Base-by-base conservation (phyloP, 2,329 filamentous ascomycete genomes). In the Clarireedia sp. region DNA sequence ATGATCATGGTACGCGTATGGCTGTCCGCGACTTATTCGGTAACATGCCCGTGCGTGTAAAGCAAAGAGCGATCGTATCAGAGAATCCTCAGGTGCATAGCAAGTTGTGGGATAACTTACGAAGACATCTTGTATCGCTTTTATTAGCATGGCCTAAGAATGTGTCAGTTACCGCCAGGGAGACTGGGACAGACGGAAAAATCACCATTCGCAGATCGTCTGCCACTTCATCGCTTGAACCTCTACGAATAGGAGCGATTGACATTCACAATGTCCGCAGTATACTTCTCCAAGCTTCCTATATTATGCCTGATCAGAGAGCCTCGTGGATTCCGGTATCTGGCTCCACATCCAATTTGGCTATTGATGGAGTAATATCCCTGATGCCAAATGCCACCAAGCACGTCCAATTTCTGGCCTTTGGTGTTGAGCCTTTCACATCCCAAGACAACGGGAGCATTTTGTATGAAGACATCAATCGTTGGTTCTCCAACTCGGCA, bases 21-120 rank as follows among this genome's bases (percentile, higher is more conserved):
- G 78, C 78, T 0, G 86, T 95, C 5, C 81, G 85, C 55, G 85
- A 96, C 68, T 74, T 96, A 1, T 97, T 96, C 70, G 90, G 91
- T 0, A 87, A 85, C 57, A 89, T 96, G 81, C 90, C 92, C 0
- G 92, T 96, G 12, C 83, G 92, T 14, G 85, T 95, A 24, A 95
- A 94, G 67, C 87, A 90, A 63, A 80, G 90, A 59, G 80, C 80
- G 0, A 62, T 82, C 3, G 71, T 74, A 60, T 68, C 76, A 40
- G 73, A 81, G 64, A 76, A 75, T 62, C 61, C 75, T 10, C 66
- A 74, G 23, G 74, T 84, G 2, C 62, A 56, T 48, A 70, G 78
- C 19, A 86, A 78, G 60, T 78, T 87, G 51, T 92, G 88, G 82
- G 78, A 26, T 16, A 54, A 56, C 3, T 53, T 69, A 45, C 64